Evolutionary conservation across 148 eudicot species (phyloP).

Genomic region (Salicornia ramosissima): DNA sequence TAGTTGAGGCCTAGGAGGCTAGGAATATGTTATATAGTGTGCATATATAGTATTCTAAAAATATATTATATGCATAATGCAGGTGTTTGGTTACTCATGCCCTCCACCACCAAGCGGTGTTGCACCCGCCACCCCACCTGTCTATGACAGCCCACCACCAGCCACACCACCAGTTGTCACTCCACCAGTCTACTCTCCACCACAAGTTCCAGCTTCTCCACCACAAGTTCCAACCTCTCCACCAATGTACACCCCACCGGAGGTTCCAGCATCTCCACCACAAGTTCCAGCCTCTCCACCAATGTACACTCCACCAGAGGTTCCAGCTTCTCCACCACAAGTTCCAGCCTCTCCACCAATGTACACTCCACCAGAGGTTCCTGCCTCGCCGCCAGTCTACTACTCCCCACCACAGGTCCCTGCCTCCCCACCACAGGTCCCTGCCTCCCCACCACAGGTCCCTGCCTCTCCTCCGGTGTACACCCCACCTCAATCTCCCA

Average conservation of each 20-base stretch:
- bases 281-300: background rate
- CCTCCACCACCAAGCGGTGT: background rate
- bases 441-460: background rate
- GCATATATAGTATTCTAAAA: no score
- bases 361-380: background rate
- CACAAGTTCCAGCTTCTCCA: background rate
- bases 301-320: background rate
- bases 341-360: constrained; percentile 2
- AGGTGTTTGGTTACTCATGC: background rate
- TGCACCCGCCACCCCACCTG: background rate
- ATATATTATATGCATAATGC: no score
- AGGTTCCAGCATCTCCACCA: constrained; percentile 2
- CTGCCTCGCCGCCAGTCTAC: background rate
- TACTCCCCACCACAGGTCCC: background rate
- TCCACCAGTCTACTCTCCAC: background rate
- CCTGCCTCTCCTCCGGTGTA: background rate
- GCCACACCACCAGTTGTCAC: background rate
- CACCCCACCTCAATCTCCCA: constrained; percentile 5
- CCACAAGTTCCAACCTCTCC: background rate
- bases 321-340: background rate
- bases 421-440: background rate
- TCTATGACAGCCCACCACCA: background rate
- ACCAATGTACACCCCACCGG: constrained; percentile 2
- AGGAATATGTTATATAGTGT: no score
- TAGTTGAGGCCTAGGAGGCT: no score